These are phyloP conservation scores for Begonia loranthoides DNA, from an alignment of 306 rosid genomes.

Conservation along the genomic window DNA sequence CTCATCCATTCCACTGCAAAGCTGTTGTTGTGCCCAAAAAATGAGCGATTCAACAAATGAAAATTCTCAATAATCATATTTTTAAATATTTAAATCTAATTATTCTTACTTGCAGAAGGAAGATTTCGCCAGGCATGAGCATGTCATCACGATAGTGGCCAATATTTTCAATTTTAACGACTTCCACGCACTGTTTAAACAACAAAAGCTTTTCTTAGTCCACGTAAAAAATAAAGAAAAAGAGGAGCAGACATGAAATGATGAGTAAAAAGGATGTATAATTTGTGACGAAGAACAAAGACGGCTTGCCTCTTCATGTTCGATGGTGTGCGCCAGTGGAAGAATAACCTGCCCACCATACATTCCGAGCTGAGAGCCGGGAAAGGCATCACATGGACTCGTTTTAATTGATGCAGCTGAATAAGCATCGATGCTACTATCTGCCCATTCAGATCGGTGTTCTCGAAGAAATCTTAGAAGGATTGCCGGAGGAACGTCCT, in stretches of 20 bases:
- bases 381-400: slow-evolving; percentile 60
- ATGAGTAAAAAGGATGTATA: background rate
- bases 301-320: slow-evolving; percentile 76
- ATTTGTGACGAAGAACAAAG: background rate
- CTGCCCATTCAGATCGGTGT: slow-evolving; percentile 99
- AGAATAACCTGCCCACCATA: slow-evolving; percentile 76
- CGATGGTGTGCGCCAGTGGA: slow-evolving; percentile 84
- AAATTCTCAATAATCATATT: background rate
- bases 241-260: background rate
- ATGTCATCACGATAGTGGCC: slow-evolving; percentile 86
- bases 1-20: slow-evolving; percentile 91
- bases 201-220: slow-evolving; percentile 13
- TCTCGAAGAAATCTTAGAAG: slow-evolving; percentile 92
- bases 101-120: slow-evolving; percentile 86
- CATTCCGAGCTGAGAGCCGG: slow-evolving; percentile 71
- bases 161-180: slow-evolving; percentile 87
- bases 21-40: slow-evolving; percentile 24
- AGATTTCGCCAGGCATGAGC: slow-evolving; percentile 77
- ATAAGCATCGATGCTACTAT: slow-evolving; percentile 87
- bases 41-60: background rate
- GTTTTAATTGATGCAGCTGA: slow-evolving; percentile 78
- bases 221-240: background rate
- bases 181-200: slow-evolving; percentile 74
- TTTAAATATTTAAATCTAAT: slow-evolving; percentile 1
- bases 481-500: slow-evolving; percentile 92